A percentile compares a stretch with the other conserved stretches of the same genome.
phyloP scores from a whole-genome alignment of 345 rosid species.

The Arabidopsis suecica region DNA sequence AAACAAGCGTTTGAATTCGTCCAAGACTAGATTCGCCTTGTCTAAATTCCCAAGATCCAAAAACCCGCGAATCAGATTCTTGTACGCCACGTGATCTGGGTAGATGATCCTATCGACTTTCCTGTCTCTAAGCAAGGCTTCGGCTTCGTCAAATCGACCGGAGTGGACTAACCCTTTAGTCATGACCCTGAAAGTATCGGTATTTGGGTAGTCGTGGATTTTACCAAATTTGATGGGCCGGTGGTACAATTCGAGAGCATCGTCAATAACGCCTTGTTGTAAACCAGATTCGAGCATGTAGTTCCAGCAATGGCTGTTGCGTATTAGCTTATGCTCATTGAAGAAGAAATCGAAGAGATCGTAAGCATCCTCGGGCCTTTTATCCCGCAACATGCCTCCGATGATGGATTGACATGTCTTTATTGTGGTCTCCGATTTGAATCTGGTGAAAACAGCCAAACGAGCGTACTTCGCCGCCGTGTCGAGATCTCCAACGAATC shows the following conservation, averaged over 20 bases:
- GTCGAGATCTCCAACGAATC: neutral
- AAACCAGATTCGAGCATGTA: neutral
- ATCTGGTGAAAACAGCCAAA: neutral
- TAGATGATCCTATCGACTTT: neutral
- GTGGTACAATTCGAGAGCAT: slow-evolving; percentile 5
- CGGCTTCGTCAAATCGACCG: slow-evolving; percentile 13
- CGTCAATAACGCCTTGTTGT: neutral
- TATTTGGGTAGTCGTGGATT: neutral
- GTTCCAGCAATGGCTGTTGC: neutral
- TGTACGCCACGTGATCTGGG: slow-evolving; percentile 9
- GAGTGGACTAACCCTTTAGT: slow-evolving; percentile 1
- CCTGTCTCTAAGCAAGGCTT: neutral
- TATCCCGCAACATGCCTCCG: neutral
- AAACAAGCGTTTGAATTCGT: no score
- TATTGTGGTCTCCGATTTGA: neutral
- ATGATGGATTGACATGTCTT: slow-evolving; percentile 1
- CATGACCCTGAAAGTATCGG: neutral
- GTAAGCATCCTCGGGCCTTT: neutral
- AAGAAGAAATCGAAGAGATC: slow-evolving; percentile 14
- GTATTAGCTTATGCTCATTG: neutral
- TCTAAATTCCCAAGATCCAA: neutral
- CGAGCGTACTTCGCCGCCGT: slow-evolving; percentile 13
- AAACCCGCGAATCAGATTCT: slow-evolving; percentile 2
- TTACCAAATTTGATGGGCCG: neutral
- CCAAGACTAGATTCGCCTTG: neutral